Base-by-base conservation (phyloP, 106 monocot species). In the Dendrobium officinale region DNA sequence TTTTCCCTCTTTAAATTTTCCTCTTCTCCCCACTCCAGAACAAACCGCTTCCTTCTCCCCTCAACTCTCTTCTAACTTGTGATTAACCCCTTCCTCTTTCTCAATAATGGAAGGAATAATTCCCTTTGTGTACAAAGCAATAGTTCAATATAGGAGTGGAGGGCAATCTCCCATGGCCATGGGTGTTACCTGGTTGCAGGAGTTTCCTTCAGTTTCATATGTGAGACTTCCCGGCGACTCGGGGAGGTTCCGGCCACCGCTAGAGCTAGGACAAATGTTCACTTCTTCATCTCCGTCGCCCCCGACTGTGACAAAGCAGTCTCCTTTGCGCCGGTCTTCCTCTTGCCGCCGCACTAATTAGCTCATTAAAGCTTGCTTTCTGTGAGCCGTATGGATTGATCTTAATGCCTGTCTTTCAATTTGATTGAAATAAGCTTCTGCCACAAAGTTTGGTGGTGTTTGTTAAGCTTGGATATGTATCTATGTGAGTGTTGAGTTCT, bases 21-120 rank as follows among this genome's bases (percentile, higher is more conserved):
- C 33, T 70, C 33, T 70, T 13, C 33, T 16, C 27, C 4, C 70
- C 33, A 15, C 70, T 40, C 70, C 70, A 70, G 11, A 10, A 31
- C 70, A 27, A 61, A 61, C 61, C 61, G n/a, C 61, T 61, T 61
- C 61, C 19, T 51, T 51, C 51, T 13, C 51, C 15, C 51, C 51
- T 51, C 1, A 51, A 51, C 16, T 51, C 51, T 51, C 1, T 51
- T 51, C 51, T 51, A 51, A 51, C 13, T 51, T 51, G 13, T 51
- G 13, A 10, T 13, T 13, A 51, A 31, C 33, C 27, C 9, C 70
- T 70, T 31, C 11, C 2, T 37, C 9, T 70, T 3, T 70, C 37
- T 70, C 31, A 77, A 77, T 24, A 79, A 84, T 84, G 84, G 84
- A 84, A 61, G 79, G 84, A 7, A 45, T 84, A 6, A 84, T 84